Base-by-base conservation (phyloP, 495 filamentous ascomycete genomes). In the Penicillium herquei region DNA sequence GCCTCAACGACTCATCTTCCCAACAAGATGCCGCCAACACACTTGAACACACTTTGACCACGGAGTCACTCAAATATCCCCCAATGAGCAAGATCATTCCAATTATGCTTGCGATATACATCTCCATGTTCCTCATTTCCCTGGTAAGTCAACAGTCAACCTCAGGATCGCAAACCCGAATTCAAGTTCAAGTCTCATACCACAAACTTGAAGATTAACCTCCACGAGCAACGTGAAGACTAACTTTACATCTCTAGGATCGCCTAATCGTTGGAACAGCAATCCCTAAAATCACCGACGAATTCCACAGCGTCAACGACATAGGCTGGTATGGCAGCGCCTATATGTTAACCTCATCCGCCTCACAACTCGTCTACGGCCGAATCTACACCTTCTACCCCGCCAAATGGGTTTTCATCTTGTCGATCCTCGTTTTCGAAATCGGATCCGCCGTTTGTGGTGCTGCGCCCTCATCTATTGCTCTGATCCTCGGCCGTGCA, bases 401-500 rank as follows among this genome's bases (percentile, higher is more conserved):
- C 34, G 69, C 70, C 14, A 78, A 80, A 61, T 56, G 46, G 52
- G 62, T 70, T 14, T 82, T 74, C 48, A 37, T 81, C 7, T 40
- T 50, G 9, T 64, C 70, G 9, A 64, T 80, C 14, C 1, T 76
- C 10, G 43, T 81, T 16, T 82, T 80, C 61, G 74, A 80, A 51
- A 49, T 73, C 35, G 83, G 83, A 0, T 87, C 84, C 8, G 78
- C 76, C 9, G 72, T 88, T 34, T 88, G 85, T 58, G 86, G 81
- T 49, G 80, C 77, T 9, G 84, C 84, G 11, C 84, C 83, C 1
- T 81, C 57, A 34, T 84, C 82, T 31, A 67, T 66, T 30, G 75
- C 80, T 11, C 79, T 88, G 53, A 88, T 88, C 45, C 59, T 85
- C 48, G 85, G 85, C 32, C 78, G 85, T 30, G 82, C 82, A 10